Base-by-base conservation (phyloP, 257 asterid species). In the Nicotiana tomentosiformis region DNA sequence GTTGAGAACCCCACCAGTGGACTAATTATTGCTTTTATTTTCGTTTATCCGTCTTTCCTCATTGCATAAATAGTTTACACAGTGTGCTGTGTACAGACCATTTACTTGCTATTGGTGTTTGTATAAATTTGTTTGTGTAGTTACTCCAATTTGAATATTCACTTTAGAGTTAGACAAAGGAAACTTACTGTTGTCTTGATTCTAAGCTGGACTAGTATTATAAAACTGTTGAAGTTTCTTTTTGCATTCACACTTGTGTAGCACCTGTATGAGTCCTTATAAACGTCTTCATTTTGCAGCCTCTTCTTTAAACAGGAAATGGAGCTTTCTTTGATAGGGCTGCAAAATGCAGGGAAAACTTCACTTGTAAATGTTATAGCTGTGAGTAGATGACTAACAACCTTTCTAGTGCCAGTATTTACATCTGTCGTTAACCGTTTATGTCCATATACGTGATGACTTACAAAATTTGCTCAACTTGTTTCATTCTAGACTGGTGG, bases 291-390 rank as follows among this genome's bases (percentile, higher is more conserved):
- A 70, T 81, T 57, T 49, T 86, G 80, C 94, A 95, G 97, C 94
- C 93, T 94, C 66, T 95, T 95, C 85, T 94, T 95, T 95, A 95
- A 93, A 97, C 99, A 93, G 92, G 99, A 95, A 91, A 95, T 95
- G 97, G 99, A 94, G 91, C 95, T 95, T 82, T 95, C 99, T 86
- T 89, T 95, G 80, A 95, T 95, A 85, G 99, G 98, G 85, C 92
- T 94, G 82, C 99, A 95, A 85, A 95, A 95, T 83, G 98, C 99
- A 58, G 99, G 98, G 84, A 95, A 95, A 91, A 94, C 99, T 82
- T 95, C 99, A 15, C 99, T 95, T 77, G 97, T 95, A 79, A 93
- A 95, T 86, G 97, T 94, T 86, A 90, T 95, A 14, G 99, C 97
- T 84, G 99, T 95, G 91, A 94, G 99, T 91, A 61, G 49, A 77